phyloP scores from a whole-genome alignment of 805 yeast genomes.

The Cyberlindnera sargentensis region DNA sequence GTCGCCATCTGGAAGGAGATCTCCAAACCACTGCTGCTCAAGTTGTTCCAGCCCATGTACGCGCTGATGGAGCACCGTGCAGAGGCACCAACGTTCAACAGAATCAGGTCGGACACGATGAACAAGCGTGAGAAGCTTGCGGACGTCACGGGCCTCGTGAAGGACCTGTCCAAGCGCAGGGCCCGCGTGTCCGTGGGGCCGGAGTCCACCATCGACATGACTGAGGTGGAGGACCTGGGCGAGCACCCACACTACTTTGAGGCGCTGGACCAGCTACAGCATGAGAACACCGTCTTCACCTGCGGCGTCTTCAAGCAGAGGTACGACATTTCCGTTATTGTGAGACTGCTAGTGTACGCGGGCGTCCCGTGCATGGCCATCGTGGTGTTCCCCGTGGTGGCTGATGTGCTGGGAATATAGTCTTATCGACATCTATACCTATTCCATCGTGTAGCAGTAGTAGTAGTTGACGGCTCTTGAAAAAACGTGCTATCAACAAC shows the following conservation, averaged over 20 bases:
- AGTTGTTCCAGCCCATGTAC: slow-evolving; percentile 53
- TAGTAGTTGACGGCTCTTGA: too few relatives aligned
- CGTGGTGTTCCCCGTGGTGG: slow-evolving; percentile 24
- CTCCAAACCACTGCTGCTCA: slow-evolving; percentile 60
- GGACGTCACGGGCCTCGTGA: slow-evolving; percentile 13
- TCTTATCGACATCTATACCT: too few relatives aligned
- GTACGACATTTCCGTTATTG: slow-evolving; percentile 69
- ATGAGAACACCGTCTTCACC: slow-evolving; percentile 18
- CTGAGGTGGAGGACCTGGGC: slow-evolving; percentile 18
- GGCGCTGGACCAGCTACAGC: slow-evolving; percentile 18
- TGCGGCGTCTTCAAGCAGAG: slow-evolving; percentile 52
- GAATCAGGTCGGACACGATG: slow-evolving; percentile 20
- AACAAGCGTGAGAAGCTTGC: slow-evolving; percentile 20
- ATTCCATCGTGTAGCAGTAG: too few relatives aligned
- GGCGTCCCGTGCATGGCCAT: slow-evolving; percentile 64
- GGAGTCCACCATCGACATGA: slow-evolving; percentile 18
- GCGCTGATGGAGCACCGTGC: slow-evolving; percentile 12
- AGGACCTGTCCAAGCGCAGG: slow-evolving; percentile 8
- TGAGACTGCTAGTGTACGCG: slow-evolving; percentile 71
- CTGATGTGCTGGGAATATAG: too few relatives aligned
- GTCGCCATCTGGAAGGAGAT: slow-evolving; percentile 70
- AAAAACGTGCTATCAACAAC: not conserved
- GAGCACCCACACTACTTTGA: slow-evolving; percentile 12
- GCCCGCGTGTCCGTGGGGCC: slow-evolving; percentile 20
- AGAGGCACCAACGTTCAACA: slow-evolving; percentile 12